Evolutionary conservation across 208 protist species (phyloP).

Genomic region (Trichomonas gallinae): DNA sequence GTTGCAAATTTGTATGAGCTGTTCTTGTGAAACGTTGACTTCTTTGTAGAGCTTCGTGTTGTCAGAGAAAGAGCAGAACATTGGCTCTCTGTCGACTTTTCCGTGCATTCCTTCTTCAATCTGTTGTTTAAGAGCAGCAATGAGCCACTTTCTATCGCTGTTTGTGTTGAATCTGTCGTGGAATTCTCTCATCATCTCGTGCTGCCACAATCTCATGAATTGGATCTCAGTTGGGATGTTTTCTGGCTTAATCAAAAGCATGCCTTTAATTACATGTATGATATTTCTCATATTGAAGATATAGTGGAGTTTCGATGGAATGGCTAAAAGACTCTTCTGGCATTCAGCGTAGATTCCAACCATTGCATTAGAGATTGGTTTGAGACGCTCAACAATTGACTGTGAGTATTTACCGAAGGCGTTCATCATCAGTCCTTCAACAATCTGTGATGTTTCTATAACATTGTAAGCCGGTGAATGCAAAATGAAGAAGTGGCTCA

Average conservation of each 20-base stretch:
- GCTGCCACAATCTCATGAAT: slow-evolving; percentile 63
- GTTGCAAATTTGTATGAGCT: slow-evolving; percentile 21
- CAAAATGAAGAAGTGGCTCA: slow-evolving; percentile 84
- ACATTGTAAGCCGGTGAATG: not conserved
- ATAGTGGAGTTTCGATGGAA: slow-evolving; percentile 87
- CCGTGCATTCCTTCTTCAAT: not conserved
- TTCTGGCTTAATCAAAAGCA: slow-evolving; percentile 24
- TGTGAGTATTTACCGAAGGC: slow-evolving; percentile 39
- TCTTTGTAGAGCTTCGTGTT: not conserved
- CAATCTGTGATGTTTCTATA: slow-evolving; percentile 44
- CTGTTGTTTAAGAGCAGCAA: not conserved
- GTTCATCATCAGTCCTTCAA: slow-evolving; percentile 41
- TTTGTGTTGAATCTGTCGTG: slow-evolving; percentile 77
- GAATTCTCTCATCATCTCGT: slow-evolving; percentile 84
- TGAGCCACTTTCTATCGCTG: slow-evolving; percentile 67
- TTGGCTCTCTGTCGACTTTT: not conserved
- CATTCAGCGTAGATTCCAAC: slow-evolving; percentile 42
- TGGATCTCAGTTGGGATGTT: slow-evolving; percentile 37
- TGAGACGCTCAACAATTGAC: slow-evolving; percentile 47
- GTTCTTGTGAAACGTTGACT: slow-evolving; percentile 12
- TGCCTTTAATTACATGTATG: slow-evolving; percentile 59
- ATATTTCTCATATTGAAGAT: slow-evolving; percentile 92
- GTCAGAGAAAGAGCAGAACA: slow-evolving; percentile 24
- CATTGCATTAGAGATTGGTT: slow-evolving; percentile 27
- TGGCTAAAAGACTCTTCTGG: slow-evolving; percentile 61